Base-by-base conservation (phyloP, 2,329 filamentous ascomycete species). In the Penicillium sp. region DNA sequence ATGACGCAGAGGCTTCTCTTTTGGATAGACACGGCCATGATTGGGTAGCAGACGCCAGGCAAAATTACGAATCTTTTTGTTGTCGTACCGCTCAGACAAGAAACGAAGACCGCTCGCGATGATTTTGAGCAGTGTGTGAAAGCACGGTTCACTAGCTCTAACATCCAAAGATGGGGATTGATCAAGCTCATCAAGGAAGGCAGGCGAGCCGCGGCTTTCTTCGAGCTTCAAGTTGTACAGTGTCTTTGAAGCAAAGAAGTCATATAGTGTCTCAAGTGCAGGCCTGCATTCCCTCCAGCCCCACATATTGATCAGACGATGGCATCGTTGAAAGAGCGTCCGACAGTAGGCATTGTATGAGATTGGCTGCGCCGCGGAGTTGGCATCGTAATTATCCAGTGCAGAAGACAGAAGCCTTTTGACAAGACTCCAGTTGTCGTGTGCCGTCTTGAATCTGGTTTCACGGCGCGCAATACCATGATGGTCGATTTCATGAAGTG, bases 41-140 rank as follows among this genome's bases (percentile, higher is more conserved):
- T 82, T 83, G 3, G 81, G 81, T 28, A 82, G 72, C 23, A 80
- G 72, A 23, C 81, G 76, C 71, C 78, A 82, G 3, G 78, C 75
- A 46, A 81, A 75, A 49, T 79, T 78, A 13, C 74, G 73, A 43
- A 83, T 72, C 59, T 78, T 81, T 55, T 78, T 82, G 42, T 77
- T 75, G 6, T 73, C 61, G 55, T 80, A 78, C 0, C 69, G 47
- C 15, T 63, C 47, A 12, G 66, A 67, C 70, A 83, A 72, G 7
- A 72, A 72, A 18, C 67, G 69, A 6, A 83, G 61, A 6, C 78
- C 77, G 32, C 71, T 67, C 13, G 71, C 78, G 18, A 83, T 68
- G 39, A 78, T 75, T 61, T 83, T 84, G 32, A 84, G 66, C 50
- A 83, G 76, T 4, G 82, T 76, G 56, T 81, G 78, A 46, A 83